Evolutionary conservation across 495 filamentous ascomycete species (phyloP).

Genomic region (Aspergillus mulundensis): DNA sequence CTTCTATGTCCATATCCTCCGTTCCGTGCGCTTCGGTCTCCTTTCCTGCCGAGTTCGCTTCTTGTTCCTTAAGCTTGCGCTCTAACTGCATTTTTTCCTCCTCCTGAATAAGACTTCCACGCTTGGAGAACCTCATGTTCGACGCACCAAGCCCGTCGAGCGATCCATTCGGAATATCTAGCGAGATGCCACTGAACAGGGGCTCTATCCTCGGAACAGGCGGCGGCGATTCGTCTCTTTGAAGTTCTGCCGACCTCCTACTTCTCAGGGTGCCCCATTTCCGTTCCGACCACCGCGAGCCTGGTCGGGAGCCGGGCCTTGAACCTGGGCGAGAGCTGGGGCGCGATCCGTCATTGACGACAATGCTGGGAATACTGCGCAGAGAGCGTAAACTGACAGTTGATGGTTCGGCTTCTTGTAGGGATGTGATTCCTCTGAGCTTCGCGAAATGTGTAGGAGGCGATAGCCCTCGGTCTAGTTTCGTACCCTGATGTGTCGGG

Average conservation of each 20-base stretch:
- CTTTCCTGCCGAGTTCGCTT: constrained; percentile 6
- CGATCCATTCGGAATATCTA: constrained; percentile 52
- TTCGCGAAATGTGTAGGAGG: constrained; percentile 5
- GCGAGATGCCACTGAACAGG: constrained; percentile 50
- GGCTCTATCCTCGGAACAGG: constrained; percentile 34
- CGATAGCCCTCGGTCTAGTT: constrained; percentile 9
- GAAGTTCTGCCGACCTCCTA: constrained; percentile 36
- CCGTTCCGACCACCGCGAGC: constrained; percentile 42
- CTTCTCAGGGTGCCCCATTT: constrained; percentile 36
- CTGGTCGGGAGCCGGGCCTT: constrained; percentile 29
- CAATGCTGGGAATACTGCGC: constrained; percentile 42
- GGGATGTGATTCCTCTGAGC: constrained; percentile 1
- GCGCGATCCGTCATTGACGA: constrained; percentile 36
- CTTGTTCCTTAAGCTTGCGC: constrained; percentile 18
- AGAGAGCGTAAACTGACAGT: constrained; percentile 27
- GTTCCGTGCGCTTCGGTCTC: background rate
- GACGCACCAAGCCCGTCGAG: constrained; percentile 50
- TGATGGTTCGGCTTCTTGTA: constrained; percentile 14
- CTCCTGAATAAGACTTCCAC: constrained; percentile 44
- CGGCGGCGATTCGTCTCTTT: constrained; percentile 31
- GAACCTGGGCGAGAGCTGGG: constrained; percentile 35
- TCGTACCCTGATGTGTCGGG: constrained; percentile 14
- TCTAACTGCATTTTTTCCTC: constrained; percentile 22
- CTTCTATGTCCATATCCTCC: constrained; percentile 1
- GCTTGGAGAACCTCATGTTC: constrained; percentile 55